A percentile compares a stretch with the other conserved stretches of the same genome.
These are phyloP conservation scores for Ganoderma leucocontextum DNA, from an alignment of 1,284 basidiomycete species.

Conservation along the genomic window DNA sequence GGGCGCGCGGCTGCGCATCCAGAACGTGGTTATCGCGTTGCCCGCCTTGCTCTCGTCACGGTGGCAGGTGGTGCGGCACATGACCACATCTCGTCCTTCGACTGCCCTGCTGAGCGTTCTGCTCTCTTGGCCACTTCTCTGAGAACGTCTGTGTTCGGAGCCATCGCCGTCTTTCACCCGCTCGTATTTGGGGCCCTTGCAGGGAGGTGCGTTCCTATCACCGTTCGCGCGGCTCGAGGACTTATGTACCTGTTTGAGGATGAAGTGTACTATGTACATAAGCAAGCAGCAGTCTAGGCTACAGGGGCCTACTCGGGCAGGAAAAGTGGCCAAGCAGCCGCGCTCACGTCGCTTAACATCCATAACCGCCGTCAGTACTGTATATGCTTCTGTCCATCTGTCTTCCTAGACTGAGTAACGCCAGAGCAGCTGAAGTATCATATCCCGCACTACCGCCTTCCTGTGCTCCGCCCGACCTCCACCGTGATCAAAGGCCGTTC, in stretches of 20 bases:
- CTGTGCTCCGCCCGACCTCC: constrained; percentile 1
- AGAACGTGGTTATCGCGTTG: constrained; percentile 12
- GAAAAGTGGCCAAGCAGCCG: neutral
- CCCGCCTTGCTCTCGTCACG: neutral
- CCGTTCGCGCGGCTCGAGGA: neutral
- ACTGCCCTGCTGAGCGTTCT: neutral
- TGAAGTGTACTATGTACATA: neutral
- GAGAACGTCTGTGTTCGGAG: neutral
- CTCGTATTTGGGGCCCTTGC: neutral
- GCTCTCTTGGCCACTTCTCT: neutral
- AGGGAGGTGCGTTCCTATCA: constrained; percentile 3
- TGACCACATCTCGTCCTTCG: constrained; percentile 4
- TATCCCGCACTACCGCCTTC: constrained; percentile 10
- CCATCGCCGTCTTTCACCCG: constrained; percentile 1
- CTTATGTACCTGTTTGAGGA: neutral
- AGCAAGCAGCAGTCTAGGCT: neutral
- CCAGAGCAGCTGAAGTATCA: neutral
- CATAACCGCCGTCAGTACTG: neutral
- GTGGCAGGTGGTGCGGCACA: constrained; percentile 6
- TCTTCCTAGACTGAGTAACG: neutral
- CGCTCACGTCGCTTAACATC: constrained; percentile 3
- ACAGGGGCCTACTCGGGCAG: neutral
- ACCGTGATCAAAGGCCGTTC: neutral
- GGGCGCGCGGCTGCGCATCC: constrained; percentile 3
- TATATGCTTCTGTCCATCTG: neutral